Percentiles rank a stretch among this genome's conserved stretches.
These are phyloP conservation scores for Ophiostoma quercus DNA, from an alignment of 2,329 filamentous ascomycete genomes.

Conservation along the genomic window DNA sequence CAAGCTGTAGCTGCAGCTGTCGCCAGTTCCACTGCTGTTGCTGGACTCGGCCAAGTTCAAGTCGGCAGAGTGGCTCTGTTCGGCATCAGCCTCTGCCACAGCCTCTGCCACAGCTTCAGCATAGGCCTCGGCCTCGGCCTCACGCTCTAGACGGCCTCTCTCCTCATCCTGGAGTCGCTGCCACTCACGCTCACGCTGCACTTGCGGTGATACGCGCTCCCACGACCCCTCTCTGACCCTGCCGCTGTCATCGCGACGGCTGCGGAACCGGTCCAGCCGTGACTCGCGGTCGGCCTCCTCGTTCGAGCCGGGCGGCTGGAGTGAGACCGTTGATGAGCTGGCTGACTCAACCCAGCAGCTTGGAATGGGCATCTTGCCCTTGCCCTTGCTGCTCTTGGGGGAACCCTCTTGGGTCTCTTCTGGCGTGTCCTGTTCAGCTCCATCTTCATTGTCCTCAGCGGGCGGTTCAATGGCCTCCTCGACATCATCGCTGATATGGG, in stretches of 20 bases:
- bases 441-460: background rate
- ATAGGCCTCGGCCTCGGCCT: background rate
- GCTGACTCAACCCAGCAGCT: background rate
- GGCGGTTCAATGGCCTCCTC: background rate
- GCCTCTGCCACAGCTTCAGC: background rate
- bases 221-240: constrained; percentile 19
- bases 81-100: background rate
- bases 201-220: constrained; percentile 24
- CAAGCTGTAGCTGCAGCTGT: constrained; percentile 7
- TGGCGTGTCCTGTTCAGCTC: background rate
- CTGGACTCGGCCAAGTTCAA: background rate
- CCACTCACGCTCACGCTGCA: constrained; percentile 14
- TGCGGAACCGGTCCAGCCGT: background rate
- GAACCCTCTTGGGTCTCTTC: background rate
- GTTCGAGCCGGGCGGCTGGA: background rate
- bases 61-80: background rate
- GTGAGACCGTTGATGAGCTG: background rate
- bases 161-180: constrained; percentile 15
- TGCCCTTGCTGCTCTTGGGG: background rate
- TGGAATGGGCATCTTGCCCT: background rate
- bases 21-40: background rate
- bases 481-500: background rate
- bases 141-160: background rate
- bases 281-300: background rate
- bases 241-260: constrained; percentile 21